These are phyloP conservation scores for Achlya hypogyna DNA, from an alignment of 352 stramenopile species.

Conservation along the genomic window DNA sequence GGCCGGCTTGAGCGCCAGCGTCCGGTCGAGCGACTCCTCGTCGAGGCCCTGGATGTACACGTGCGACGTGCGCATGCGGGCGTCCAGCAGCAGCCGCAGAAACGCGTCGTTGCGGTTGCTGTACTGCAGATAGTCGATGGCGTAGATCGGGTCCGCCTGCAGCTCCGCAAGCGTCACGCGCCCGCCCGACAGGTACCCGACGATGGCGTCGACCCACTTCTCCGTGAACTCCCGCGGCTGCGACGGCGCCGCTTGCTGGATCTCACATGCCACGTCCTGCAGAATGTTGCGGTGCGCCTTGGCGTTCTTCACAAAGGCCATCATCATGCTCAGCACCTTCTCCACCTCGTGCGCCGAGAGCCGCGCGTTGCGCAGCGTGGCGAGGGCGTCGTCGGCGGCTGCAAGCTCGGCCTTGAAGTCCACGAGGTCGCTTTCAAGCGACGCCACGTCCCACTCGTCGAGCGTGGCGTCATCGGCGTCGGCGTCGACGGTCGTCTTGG, in stretches of 20 bases:
- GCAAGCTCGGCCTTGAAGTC: conserved; percentile 74
- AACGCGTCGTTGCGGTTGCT: conserved; percentile 76
- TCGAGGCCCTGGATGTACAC: conserved; percentile 80
- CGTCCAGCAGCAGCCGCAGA: conserved; percentile 63
- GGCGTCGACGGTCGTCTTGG: conserved; percentile 2
- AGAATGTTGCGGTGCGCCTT: conserved; percentile 84
- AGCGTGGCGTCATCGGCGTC: neutral
- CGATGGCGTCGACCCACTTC: conserved; percentile 36
- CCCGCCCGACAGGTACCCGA: conserved; percentile 73
- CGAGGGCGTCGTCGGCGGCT: conserved; percentile 51
- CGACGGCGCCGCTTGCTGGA: conserved; percentile 65
- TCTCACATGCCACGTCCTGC: conserved; percentile 81
- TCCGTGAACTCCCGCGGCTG: conserved; percentile 44
- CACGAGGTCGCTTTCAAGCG: conserved; percentile 77
- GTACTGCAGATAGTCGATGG: conserved; percentile 53
- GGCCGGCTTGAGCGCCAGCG: conserved; percentile 43
- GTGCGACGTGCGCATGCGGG: conserved; percentile 74
- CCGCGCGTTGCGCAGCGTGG: conserved; percentile 43
- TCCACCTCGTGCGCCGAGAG: conserved; percentile 68
- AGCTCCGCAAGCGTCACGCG: conserved; percentile 69
- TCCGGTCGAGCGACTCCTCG: conserved; percentile 43
- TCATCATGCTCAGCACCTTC: conserved; percentile 77
- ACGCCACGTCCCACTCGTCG: conserved; percentile 76
- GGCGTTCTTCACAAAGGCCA: conserved; percentile 75
- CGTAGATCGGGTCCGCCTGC: conserved; percentile 37